phyloP scores from a whole-genome alignment of 192 early-diverging fungal species.

The Coemansia sp. region DNA sequence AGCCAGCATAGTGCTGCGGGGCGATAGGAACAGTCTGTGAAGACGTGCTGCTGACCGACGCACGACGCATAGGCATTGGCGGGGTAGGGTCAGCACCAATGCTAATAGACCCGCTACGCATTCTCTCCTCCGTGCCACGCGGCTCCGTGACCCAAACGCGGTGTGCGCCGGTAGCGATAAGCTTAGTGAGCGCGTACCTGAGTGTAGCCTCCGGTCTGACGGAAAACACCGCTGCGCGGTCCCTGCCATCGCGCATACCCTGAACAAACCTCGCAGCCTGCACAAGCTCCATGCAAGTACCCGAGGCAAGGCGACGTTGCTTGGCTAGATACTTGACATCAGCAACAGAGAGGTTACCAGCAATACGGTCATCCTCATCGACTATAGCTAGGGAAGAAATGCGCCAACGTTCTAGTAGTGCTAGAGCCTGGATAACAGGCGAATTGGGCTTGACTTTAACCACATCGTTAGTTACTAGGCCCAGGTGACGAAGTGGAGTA shows the following conservation, averaged over 20 bases:
- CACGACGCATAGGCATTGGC: conserved; percentile 16
- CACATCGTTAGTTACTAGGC: conserved; percentile 60
- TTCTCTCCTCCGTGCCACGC: neutral
- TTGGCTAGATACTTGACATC: conserved; percentile 55
- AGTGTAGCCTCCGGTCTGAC: conserved; percentile 72
- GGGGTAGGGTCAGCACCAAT: neutral
- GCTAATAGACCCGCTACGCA: conserved; percentile 7
- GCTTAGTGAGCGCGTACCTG: conserved; percentile 71
- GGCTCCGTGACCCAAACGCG: conserved; percentile 73
- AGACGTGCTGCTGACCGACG: conserved; percentile 43
- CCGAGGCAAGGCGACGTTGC: conserved; percentile 53
- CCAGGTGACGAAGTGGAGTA: conserved; percentile 55
- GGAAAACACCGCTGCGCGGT: conserved; percentile 71
- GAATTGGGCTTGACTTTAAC: conserved; percentile 58
- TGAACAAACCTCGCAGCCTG: conserved; percentile 61
- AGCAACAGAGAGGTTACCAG: conserved; percentile 41
- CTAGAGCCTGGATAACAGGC: conserved; percentile 69
- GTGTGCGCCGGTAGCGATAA: conserved; percentile 81
- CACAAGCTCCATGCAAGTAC: conserved; percentile 67
- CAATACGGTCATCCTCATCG: conserved; percentile 24
- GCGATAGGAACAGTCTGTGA: conserved; percentile 44
- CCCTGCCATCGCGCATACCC: conserved; percentile 70
- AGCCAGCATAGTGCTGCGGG: conserved; percentile 28
- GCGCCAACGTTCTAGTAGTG: conserved; percentile 55
- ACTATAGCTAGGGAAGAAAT: conserved; percentile 55